Percentiles rank a stretch among this genome's conserved stretches.
phyloP scores from a whole-genome alignment of 306 rosid species.

The Prunus fruticosa region DNA sequence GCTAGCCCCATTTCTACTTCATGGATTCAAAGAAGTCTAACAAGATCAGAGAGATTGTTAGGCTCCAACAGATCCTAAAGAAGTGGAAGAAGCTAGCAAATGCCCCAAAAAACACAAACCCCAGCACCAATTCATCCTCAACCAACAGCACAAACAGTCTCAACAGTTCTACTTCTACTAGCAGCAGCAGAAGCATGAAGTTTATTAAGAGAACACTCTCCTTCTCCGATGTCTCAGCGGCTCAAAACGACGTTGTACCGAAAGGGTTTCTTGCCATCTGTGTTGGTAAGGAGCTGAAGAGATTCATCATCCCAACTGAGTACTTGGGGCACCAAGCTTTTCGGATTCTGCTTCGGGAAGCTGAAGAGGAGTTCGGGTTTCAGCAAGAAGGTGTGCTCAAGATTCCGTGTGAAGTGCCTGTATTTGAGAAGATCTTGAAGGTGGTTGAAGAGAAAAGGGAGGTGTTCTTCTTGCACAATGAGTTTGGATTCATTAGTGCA shows the following conservation, averaged over 20 bases:
- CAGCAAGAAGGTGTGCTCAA: slow-evolving; percentile 74
- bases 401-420: slow-evolving; percentile 55
- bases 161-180: not conserved
- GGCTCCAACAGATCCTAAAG: slow-evolving; percentile 92
- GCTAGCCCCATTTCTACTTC: not conserved
- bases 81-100: slow-evolving; percentile 87
- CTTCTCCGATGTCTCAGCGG: slow-evolving; percentile 39
- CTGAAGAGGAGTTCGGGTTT: slow-evolving; percentile 78
- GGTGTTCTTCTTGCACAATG: slow-evolving; percentile 23
- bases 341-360: slow-evolving; percentile 47
- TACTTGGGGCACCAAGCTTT: slow-evolving; percentile 67
- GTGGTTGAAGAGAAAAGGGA: slow-evolving; percentile 46
- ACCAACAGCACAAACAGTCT: not conserved
- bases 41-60: slow-evolving; percentile 88
- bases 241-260: slow-evolving; percentile 41
- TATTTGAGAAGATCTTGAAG: slow-evolving; percentile 59
- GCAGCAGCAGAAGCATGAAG: slow-evolving; percentile 47
- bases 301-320: slow-evolving; percentile 68
- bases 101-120: slow-evolving; percentile 44
- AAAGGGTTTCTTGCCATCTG: slow-evolving; percentile 84
- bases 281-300: slow-evolving; percentile 76
- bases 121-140: not conserved
- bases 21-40: slow-evolving; percentile 90
- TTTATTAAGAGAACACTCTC: slow-evolving; percentile 77
- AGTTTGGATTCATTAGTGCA: slow-evolving; percentile 18